A percentile compares a stretch with the other conserved stretches of the same genome.
Conservation (phyloP, 345 rosid species). For the Theobroma cacao region DNA sequence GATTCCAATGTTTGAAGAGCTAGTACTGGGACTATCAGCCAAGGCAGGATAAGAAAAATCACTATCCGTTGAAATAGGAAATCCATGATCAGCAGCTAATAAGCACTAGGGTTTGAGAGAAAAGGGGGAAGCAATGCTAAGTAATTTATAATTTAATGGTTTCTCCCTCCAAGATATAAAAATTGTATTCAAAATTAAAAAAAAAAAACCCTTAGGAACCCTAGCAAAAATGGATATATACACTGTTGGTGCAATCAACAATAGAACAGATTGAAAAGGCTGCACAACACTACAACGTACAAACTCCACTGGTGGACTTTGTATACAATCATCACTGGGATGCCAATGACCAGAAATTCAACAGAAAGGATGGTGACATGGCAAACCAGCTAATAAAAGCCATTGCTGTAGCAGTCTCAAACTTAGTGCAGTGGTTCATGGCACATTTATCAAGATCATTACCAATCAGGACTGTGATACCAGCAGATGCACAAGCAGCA, state of each 20-base stretch:
- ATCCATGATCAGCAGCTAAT: not conserved
- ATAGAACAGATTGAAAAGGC: not conserved
- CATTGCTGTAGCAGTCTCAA: conserved; percentile 71
- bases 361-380: conserved; percentile 55
- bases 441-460: conserved; percentile 50
- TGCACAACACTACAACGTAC: not conserved
- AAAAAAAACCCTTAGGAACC: not conserved
- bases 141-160: not conserved
- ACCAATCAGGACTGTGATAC: conserved; percentile 62
- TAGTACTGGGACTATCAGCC: not conserved
- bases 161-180: not conserved
- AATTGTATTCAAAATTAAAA: not conserved
- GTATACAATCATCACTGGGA: conserved; percentile 31
- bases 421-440: conserved; percentile 55
- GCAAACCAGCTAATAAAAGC: conserved; percentile 76
- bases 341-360: conserved; percentile 79
- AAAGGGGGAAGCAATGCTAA: not conserved
- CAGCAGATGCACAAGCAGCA: conserved; percentile 78
- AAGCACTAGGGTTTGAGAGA: not conserved
- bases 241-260: conserved; percentile 17
- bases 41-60: not conserved
- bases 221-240: conserved; percentile 28
- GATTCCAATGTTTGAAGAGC: not conserved
- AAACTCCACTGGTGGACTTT: not conserved
- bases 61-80: not conserved